phyloP scores from a whole-genome alignment of 2,329 filamentous ascomycete genomes.

The Penicillium sp. region DNA sequence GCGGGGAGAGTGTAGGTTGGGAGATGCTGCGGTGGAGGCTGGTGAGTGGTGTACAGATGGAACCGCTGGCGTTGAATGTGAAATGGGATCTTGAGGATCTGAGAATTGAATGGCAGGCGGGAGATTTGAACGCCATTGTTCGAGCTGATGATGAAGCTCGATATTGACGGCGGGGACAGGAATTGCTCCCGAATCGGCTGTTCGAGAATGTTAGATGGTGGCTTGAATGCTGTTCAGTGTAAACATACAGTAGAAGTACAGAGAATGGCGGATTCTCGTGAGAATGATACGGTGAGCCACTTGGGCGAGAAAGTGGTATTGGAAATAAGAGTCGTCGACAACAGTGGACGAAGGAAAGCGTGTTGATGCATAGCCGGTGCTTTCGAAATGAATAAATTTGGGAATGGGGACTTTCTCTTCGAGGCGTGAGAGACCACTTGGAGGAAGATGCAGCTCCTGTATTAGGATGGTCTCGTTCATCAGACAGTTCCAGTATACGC shows the following conservation, averaged over 20 bases:
- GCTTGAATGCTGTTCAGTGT: background rate
- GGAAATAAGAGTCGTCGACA: conserved; percentile 50
- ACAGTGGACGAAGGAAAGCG: conserved; percentile 32
- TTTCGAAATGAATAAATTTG: conserved; percentile 47
- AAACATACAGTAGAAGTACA: conserved; percentile 45
- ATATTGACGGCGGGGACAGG: conserved; percentile 47
- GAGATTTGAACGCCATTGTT: conserved; percentile 51
- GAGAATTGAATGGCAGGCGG: conserved; percentile 46
- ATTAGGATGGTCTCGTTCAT: conserved; percentile 54
- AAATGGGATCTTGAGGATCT: conserved; percentile 20
- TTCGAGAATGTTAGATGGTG: background rate
- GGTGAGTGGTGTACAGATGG: conserved; percentile 19
- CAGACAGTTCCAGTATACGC: conserved; percentile 52
- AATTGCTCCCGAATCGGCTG: conserved; percentile 39
- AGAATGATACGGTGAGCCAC: conserved; percentile 53
- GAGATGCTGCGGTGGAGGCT: conserved; percentile 17
- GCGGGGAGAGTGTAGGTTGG: conserved; percentile 17
- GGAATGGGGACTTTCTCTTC: conserved; percentile 51
- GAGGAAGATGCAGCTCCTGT: conserved; percentile 50
- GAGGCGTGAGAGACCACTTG: conserved; percentile 47
- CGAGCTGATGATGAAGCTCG: conserved; percentile 51
- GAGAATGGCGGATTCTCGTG: conserved; percentile 48
- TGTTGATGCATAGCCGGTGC: conserved; percentile 29
- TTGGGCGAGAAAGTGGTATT: conserved; percentile 54
- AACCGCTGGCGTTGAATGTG: conserved; percentile 18